Conservation (phyloP, 75 land plant species). For the Gnetum montanum region DNA sequence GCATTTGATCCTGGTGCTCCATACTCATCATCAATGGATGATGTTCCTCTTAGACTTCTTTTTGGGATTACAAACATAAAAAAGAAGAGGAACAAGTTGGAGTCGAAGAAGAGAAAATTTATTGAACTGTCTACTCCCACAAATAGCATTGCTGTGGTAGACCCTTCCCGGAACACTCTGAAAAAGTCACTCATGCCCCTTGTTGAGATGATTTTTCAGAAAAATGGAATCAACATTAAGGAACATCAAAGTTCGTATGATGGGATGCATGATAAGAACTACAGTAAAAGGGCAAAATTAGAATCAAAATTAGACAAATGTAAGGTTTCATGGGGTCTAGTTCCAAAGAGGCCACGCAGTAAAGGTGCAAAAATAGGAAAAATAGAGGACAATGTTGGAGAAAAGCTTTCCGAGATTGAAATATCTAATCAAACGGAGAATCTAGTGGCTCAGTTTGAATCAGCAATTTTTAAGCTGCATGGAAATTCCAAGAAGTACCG, state of each 20-base stretch:
- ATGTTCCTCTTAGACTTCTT: slow-evolving; percentile 4
- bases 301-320: not conserved
- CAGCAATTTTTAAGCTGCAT: not conserved
- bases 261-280: not conserved
- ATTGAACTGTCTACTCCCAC: not conserved
- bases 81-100: not conserved
- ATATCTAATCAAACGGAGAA: not conserved
- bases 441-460: not conserved
- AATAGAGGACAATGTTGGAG: not conserved
- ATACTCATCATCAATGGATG: slow-evolving; percentile 8
- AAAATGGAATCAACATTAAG: not conserved
- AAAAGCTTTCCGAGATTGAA: not conserved
- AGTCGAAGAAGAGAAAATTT: slow-evolving; percentile 1
- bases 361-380: slow-evolving; percentile 6
- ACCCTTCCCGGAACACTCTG: not conserved
- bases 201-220: slow-evolving; percentile 2
- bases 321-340: not conserved
- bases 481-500: not conserved
- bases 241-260: not conserved
- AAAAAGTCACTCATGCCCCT: not conserved
- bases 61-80: slow-evolving; percentile 1
- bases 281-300: not conserved
- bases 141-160: not conserved
- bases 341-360: not conserved
- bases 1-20: slow-evolving; percentile 9